Base-by-base conservation (phyloP, 2,329 filamentous ascomycete species). In the Tolypocladium paradoxum region DNA sequence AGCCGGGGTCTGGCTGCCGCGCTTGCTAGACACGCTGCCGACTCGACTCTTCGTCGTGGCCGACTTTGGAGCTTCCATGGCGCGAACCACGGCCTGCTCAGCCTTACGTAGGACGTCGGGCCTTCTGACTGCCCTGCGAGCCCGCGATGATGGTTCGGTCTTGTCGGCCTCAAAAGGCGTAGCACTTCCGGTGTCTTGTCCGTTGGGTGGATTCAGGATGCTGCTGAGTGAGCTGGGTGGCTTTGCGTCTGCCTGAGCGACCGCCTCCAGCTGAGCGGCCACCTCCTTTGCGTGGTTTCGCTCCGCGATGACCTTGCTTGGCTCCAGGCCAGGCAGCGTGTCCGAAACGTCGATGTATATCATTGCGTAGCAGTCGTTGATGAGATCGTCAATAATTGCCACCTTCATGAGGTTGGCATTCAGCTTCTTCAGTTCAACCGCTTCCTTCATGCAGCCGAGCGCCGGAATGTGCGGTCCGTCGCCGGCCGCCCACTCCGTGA, bases 391-490 rank as follows among this genome's bases (percentile, higher is more conserved):
- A 46, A 97, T 92, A 11, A 85, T 77, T 0, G 83, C 81, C 0
- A 86, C 81, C 68, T 96, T 96, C 80, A 95, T 93, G 8, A 96
- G 76, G 48, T 85, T 87, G 40, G 85, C 85, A 64, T 99, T 99
- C 46, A 96, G 79, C 65, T 82, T 83, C 65, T 83, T 83, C 43
- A 82, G 59, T 56, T 83, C 80, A 11, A 82, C 75, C 0, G 74
- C 72, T 48, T 83, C 80, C 61, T 77, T 81, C 67, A 83, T 72
- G 53, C 79, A 81, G 48, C 69, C 71, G 50, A 83, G 71, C 1
- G 76, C 74, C 0, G 69, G 62, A 50, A 76, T 62, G 7, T 68
- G 64, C 16, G 63, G 60, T 16, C 64, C 66, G 7, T 71, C 68
- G 20, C 60, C 63, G 9, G 71, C 72, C 2, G 76, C 76, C 79